Percentiles rank a stretch among this genome's conserved stretches.
Conservation (phyloP, 495 filamentous ascomycete species). For the Neurospora tetraspora region DNA sequence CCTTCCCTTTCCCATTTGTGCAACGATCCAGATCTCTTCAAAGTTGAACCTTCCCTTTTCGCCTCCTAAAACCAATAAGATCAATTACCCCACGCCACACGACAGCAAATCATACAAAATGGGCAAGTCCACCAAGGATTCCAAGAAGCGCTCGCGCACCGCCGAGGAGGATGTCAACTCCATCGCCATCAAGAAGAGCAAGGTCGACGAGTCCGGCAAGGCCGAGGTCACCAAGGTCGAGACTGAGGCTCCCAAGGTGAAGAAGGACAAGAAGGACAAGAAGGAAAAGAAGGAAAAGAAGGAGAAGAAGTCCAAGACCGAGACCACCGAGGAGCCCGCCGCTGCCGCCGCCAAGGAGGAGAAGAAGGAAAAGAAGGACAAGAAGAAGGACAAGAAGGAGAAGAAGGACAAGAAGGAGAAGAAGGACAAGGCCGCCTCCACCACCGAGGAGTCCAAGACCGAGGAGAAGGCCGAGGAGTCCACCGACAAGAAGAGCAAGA, state of each 20-base stretch:
- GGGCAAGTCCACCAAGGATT: constrained; percentile 13
- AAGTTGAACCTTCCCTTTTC: background rate
- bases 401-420: constrained; percentile 22
- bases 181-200: constrained; percentile 25
- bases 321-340: constrained; percentile 12
- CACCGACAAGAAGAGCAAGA: constrained; percentile 25
- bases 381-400: too few species aligned
- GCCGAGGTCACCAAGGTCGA: constrained; percentile 33
- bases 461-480: constrained; percentile 18
- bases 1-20: background rate
- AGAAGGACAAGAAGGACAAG: constrained; percentile 32
- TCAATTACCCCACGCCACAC: background rate
- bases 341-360: constrained; percentile 7
- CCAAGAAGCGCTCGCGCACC: constrained; percentile 24
- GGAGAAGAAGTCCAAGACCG: constrained; percentile 20
- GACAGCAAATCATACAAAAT: constrained; percentile 4
- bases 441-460: constrained; percentile 12
- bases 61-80: background rate
- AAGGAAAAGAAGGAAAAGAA: constrained; percentile 34
- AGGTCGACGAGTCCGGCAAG: constrained; percentile 21
- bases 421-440: constrained; percentile 26
- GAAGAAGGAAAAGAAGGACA: constrained; percentile 12
- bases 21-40: background rate
- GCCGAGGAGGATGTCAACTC: constrained; percentile 20
- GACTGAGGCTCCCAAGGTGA: constrained; percentile 18